Conservation (phyloP, 306 rosid genomes). For the Lathyrus aphaca region DNA sequence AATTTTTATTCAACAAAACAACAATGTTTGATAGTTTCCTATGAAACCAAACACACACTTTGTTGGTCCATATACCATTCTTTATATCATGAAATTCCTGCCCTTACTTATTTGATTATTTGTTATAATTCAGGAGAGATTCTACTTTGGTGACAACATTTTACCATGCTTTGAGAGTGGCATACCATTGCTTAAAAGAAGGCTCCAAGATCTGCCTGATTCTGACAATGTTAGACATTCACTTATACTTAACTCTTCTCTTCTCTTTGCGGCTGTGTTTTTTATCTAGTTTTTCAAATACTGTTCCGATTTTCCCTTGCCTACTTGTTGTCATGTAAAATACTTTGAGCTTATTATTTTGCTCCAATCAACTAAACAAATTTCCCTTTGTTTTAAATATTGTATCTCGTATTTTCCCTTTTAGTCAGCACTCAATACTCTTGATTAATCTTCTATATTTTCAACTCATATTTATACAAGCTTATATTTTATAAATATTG, state of each 20-base stretch:
- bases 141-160: slow-evolving; percentile 96
- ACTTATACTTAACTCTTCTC: slow-evolving; percentile 10
- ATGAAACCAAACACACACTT: slow-evolving; percentile 3
- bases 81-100: slow-evolving; percentile 7
- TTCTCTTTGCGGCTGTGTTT: slow-evolving; percentile 15
- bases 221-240: slow-evolving; percentile 75
- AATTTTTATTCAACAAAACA: neutral
- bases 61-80: slow-evolving; percentile 12
- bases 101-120: slow-evolving; percentile 28
- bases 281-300: neutral
- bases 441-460: slow-evolving; percentile 3
- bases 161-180: slow-evolving; percentile 98
- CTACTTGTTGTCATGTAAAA: slow-evolving; percentile 3
- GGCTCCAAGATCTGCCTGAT: slow-evolving; percentile 91
- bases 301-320: slow-evolving; percentile 26
- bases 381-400: slow-evolving; percentile 13
- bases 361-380: slow-evolving; percentile 6
- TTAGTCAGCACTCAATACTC: slow-evolving; percentile 4
- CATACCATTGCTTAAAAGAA: slow-evolving; percentile 83
- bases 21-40: neutral
- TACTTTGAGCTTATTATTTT: slow-evolving; percentile 2
- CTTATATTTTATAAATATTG: slow-evolving; percentile 7
- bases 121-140: slow-evolving; percentile 71
- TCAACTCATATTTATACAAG: neutral
- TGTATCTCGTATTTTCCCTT: slow-evolving; percentile 5